Evolutionary conservation across 164 flowering plant genomes (phyloP).

Genomic region (Vitis rotundifolia): DNA sequence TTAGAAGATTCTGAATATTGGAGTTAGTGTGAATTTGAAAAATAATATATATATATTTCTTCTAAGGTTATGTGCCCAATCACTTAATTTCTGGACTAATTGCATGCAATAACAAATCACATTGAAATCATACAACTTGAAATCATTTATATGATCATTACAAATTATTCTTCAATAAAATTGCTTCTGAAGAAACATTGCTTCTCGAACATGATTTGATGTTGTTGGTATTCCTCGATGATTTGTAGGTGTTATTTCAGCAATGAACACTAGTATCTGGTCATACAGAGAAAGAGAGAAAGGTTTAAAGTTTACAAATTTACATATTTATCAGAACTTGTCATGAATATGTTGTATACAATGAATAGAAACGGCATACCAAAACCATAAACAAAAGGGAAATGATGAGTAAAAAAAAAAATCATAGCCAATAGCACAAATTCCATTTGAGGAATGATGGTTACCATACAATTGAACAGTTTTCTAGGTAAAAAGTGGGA

Average conservation of each 20-base stretch:
- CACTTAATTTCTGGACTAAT: too few species aligned
- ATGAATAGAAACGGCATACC: background rate
- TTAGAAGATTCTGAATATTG: too few species aligned
- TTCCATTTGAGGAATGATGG: background rate
- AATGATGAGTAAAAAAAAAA: background rate
- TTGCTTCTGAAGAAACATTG: too few species aligned
- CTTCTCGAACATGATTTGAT: conserved; percentile 59
- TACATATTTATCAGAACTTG: background rate
- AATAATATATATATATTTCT: too few species aligned
- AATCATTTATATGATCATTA: too few species aligned
- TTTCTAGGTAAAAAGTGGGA: background rate
- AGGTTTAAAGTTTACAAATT: too few species aligned
- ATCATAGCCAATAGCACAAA: background rate
- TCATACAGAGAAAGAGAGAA: conserved; percentile 1
- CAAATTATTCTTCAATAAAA: too few species aligned
- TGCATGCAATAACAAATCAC: too few species aligned
- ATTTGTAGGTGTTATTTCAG: conserved; percentile 86
- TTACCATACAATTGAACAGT: background rate
- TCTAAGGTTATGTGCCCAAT: too few species aligned
- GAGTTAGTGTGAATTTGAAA: too few species aligned
- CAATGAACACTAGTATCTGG: conserved; percentile 79
- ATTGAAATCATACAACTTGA: too few species aligned
- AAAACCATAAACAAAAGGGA: background rate
- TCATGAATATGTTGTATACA: background rate
- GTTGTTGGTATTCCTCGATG: conserved; percentile 85